Percentiles rank a stretch among this genome's conserved stretches.
Conservation (phyloP, 2,329 filamentous ascomycete species). For the Gnomoniopsis sp. region DNA sequence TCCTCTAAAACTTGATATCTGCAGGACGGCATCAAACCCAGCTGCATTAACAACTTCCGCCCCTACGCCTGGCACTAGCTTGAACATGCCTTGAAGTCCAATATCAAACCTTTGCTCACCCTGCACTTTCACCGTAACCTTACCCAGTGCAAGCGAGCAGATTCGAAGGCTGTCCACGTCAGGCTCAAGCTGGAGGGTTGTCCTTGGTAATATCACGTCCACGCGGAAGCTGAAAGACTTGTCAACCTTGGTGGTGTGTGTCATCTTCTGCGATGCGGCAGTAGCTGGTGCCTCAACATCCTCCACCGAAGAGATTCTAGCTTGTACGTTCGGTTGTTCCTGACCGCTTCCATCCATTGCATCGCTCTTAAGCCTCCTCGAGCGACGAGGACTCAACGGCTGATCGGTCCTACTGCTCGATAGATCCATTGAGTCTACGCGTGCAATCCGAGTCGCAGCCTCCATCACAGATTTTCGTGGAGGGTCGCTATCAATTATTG, state of each 20-base stretch:
- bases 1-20: neutral
- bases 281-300: neutral
- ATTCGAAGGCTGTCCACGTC: neutral
- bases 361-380: too few species aligned
- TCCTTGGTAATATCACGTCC: neutral
- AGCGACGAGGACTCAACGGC: neutral
- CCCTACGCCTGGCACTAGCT: neutral
- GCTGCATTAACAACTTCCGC: neutral
- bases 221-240: neutral
- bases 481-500: neutral
- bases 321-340: too few species aligned
- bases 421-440: neutral
- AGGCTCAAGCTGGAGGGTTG: neutral
- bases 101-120: neutral
- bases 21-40: neutral
- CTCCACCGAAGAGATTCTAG: too few species aligned
- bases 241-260: neutral
- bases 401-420: neutral
- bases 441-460: neutral
- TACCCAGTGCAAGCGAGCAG: conserved; percentile 1
- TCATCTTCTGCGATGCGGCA: neutral
- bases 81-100: neutral
- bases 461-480: neutral
- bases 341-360: too few species aligned
- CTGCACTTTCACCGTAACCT: neutral